Evolutionary conservation across 495 filamentous ascomycete genomes (phyloP), one percentile per base, ranked within the genome.

Genomic region (Delitschia confertaspora): DNA sequence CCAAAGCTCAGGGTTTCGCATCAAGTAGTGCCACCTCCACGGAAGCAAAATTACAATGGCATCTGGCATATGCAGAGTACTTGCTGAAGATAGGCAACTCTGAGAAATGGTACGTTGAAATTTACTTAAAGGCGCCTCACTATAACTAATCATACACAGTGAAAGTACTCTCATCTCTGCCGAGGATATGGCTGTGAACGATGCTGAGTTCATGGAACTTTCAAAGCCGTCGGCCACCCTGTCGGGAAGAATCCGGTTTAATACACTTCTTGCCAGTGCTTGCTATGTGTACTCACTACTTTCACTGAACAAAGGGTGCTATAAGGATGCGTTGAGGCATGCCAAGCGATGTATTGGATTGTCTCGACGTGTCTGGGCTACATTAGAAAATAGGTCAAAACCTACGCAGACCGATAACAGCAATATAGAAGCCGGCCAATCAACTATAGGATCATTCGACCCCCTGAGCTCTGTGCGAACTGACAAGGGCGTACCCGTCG

Each of bases 61-160:
- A 88, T 36, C 54, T 96, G 2, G 76, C 78, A 5, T 76, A 77
- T 45, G 80, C 80, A 0, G 83, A 94, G 48, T 85, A 86, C 60
- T 66, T 82, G 17, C 61, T 93, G 4, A 72, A 73, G 10, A 73
- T 80, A 21, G 83, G 79, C 14, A 78, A 80, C 35, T 33, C 60
- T 24, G 38, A 53, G 6, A 56, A 60, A 42, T 45, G 62, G 65
- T 65, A 60, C 36, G 42, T n/a, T n/a, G n/a, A n/a, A n/a, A n/a
- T n/a, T n/a, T n/a, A n/a, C n/a, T 43, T 16, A 29, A 13, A 38
- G 7, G 10, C 24, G 10, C 11, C 24, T 23, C 7, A 1, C 14
- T 19, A 31, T 9, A 8, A 11, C 49, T 57, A 42, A 57, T 29
- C 20, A 11, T 11, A 10, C 8, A 11, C 25, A 57, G 53, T 34